Percentiles rank a stretch among this genome's conserved stretches.
Conservation (phyloP, 306 rosid species). For the Gastrolobium bilobum region DNA sequence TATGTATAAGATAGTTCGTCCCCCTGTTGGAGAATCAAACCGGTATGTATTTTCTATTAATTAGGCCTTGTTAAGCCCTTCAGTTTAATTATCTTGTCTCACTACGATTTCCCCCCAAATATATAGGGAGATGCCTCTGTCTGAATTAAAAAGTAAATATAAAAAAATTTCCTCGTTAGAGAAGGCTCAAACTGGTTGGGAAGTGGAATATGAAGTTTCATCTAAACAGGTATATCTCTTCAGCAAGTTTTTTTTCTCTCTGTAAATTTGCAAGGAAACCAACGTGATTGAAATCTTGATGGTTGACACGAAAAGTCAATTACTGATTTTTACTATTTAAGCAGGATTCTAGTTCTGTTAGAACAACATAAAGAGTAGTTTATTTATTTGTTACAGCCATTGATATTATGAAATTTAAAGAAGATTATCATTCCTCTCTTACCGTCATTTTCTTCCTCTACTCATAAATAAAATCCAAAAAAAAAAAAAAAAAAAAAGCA, state of each 20-base stretch:
- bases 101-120: slow-evolving; percentile 27
- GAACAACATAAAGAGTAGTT: background rate
- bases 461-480: slow-evolving; percentile 17
- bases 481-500: background rate
- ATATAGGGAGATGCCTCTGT: slow-evolving; percentile 89
- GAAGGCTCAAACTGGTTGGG: slow-evolving; percentile 92
- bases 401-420: slow-evolving; percentile 28
- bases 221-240: slow-evolving; percentile 84
- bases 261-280: slow-evolving; percentile 29
- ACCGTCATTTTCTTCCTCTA: slow-evolving; percentile 16
- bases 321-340: slow-evolving; percentile 2
- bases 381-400: background rate
- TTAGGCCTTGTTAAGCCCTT: slow-evolving; percentile 31
- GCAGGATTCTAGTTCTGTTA: slow-evolving; percentile 20
- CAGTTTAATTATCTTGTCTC: slow-evolving; percentile 34
- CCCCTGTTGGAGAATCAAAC: slow-evolving; percentile 94
- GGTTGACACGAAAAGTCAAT: background rate
- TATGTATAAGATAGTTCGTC: slow-evolving; percentile 87
- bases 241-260: slow-evolving; percentile 36
- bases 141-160: slow-evolving; percentile 88
- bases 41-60: slow-evolving; percentile 64
- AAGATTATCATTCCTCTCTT: slow-evolving; percentile 16
- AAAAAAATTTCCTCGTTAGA: slow-evolving; percentile 82
- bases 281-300: slow-evolving; percentile 29
- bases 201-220: slow-evolving; percentile 90